A percentile compares a stretch with the other conserved stretches of the same genome.
These are phyloP conservation scores for Dionaea muscipula DNA, from an alignment of 179 eudicot genomes.

Conservation along the genomic window DNA sequence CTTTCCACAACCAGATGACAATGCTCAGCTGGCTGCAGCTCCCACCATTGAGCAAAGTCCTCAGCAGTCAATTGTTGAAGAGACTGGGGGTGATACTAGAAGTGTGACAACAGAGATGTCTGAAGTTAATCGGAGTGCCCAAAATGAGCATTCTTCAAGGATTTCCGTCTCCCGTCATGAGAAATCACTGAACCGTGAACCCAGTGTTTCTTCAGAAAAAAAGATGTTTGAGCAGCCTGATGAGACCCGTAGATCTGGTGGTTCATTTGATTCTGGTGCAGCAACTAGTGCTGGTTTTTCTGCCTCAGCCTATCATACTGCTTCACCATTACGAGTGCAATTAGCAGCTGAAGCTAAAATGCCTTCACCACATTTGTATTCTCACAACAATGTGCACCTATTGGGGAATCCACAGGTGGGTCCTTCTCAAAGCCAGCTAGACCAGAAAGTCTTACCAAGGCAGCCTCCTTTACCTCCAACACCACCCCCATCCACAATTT, in stretches of 20 bases:
- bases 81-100: constrained; percentile 62
- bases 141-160: constrained; percentile 70
- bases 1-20: constrained; percentile 79
- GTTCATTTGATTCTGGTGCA: constrained; percentile 6
- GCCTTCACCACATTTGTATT: constrained; percentile 24
- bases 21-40: constrained; percentile 37
- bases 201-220: constrained; percentile 64
- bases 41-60: constrained; percentile 50
- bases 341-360: constrained; percentile 33
- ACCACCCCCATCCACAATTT: constrained; percentile 64
- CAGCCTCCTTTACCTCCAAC: constrained; percentile 87
- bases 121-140: constrained; percentile 41
- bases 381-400: constrained; percentile 34
- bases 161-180: constrained; percentile 65
- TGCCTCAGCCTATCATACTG: constrained; percentile 24
- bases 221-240: constrained; percentile 44
- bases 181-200: constrained; percentile 59
- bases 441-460: constrained; percentile 2
- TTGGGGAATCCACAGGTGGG: constrained; percentile 21
- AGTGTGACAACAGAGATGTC: constrained; percentile 42
- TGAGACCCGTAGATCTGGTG: constrained; percentile 23
- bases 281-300: constrained; percentile 28
- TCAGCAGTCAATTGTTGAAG: constrained; percentile 82
- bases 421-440: constrained; percentile 32
- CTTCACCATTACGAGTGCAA: constrained; percentile 25